Evolutionary conservation across 352 stramenopile species (phyloP).

Genomic region (Phytophthora pluvialis): DNA sequence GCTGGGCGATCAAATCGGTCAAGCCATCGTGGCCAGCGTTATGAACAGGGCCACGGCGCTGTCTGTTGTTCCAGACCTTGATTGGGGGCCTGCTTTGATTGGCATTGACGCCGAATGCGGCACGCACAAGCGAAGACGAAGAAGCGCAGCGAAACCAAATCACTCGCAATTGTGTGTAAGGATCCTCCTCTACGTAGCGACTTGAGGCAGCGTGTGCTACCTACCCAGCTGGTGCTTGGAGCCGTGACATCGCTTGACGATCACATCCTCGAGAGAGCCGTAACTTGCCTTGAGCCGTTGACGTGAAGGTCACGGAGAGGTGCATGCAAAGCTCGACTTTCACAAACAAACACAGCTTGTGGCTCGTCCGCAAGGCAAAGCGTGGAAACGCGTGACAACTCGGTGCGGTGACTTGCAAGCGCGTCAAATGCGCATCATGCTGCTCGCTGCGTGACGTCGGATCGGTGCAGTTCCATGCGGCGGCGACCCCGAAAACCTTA

Average conservation of each 20-base stretch:
- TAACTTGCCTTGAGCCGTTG: constrained; percentile 1
- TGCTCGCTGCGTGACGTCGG: constrained; percentile 5
- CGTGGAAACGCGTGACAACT: neutral
- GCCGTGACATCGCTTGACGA: neutral
- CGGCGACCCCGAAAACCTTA: constrained; percentile 16
- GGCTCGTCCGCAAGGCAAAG: neutral
- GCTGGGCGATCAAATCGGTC: constrained; percentile 16
- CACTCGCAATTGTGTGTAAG: neutral
- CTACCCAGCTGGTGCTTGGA: constrained; percentile 7
- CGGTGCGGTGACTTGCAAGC: neutral
- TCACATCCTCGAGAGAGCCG: neutral
- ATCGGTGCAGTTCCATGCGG: constrained; percentile 19
- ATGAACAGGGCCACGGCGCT: constrained; percentile 10
- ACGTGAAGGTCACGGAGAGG: constrained; percentile 13
- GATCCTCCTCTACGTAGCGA: constrained; percentile 14
- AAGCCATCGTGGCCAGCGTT: constrained; percentile 19
- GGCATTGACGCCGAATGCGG: constrained; percentile 13
- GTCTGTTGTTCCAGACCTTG: constrained; percentile 1
- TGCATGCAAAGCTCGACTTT: constrained; percentile 7
- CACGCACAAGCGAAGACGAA: neutral
- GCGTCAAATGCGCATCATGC: constrained; percentile 19
- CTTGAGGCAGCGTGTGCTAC: neutral
- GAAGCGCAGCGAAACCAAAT: neutral
- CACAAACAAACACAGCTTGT: neutral
- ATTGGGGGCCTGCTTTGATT: neutral